These are phyloP conservation scores for Dendrostoma leiphaemia DNA, from an alignment of 2,329 filamentous ascomycete genomes.

Conservation along the genomic window DNA sequence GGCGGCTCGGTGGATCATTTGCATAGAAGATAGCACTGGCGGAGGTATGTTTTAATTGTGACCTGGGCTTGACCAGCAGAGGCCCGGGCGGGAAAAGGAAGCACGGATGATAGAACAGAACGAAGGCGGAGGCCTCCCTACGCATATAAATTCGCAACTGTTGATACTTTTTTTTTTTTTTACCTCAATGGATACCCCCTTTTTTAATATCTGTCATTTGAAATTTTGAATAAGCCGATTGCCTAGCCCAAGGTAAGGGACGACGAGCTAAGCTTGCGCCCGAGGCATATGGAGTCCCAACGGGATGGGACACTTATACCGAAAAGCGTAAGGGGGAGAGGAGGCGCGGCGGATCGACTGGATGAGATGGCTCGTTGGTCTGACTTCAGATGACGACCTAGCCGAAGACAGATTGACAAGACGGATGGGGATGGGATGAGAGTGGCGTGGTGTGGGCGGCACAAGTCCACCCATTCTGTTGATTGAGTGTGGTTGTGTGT, in stretches of 20 bases:
- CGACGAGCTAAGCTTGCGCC: neutral
- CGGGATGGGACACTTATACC: neutral
- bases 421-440: neutral
- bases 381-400: neutral
- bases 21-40: neutral
- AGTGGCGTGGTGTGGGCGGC: neutral
- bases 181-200: conserved; percentile 13
- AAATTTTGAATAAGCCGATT: neutral
- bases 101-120: neutral
- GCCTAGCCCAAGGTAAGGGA: neutral
- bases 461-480: too few relatives aligned
- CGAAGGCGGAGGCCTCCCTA: neutral
- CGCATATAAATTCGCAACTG: neutral
- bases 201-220: neutral
- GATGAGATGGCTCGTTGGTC: conserved; percentile 3
- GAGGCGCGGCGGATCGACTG: neutral
- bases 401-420: neutral
- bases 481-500: too few relatives aligned
- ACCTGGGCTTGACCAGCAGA: neutral
- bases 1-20: neutral
- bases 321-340: neutral
- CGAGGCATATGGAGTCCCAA: neutral
- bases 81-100: neutral
- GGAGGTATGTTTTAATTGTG: neutral
- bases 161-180: conserved; percentile 5